These are phyloP conservation scores for Phaeodactylum tricornutum DNA, from an alignment of 108 stramenopile genomes.

Conservation along the genomic window DNA sequence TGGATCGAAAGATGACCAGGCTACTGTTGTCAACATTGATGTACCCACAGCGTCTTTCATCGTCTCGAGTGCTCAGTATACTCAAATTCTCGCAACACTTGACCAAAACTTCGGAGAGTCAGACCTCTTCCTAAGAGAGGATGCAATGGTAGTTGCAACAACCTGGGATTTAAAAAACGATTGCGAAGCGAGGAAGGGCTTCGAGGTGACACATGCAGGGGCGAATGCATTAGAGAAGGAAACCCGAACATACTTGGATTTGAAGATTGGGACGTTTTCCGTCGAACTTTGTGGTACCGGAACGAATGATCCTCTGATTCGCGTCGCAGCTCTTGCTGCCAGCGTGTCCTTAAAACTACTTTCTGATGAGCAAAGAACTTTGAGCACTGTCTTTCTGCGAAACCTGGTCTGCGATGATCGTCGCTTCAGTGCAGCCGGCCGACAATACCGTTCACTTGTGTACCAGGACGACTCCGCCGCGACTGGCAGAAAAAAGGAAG, in stretches of 20 bases:
- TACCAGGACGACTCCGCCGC: slow-evolving; percentile 17
- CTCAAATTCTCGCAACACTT: slow-evolving; percentile 54
- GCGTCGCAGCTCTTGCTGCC: slow-evolving; percentile 50
- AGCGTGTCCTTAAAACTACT: slow-evolving; percentile 25
- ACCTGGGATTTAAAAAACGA: not conserved
- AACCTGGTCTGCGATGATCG: slow-evolving; percentile 65
- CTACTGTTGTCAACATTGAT: slow-evolving; percentile 46
- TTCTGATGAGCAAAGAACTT: slow-evolving; percentile 38
- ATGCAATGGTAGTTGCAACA: slow-evolving; percentile 1
- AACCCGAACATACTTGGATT: slow-evolving; percentile 40
- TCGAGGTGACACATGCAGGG: slow-evolving; percentile 54
- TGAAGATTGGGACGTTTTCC: slow-evolving; percentile 40
- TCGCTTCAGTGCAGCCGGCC: slow-evolving; percentile 19
- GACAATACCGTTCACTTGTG: slow-evolving; percentile 53
- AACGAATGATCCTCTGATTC: slow-evolving; percentile 26
- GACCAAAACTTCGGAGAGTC: slow-evolving; percentile 59
- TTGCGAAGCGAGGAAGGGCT: slow-evolving; percentile 5
- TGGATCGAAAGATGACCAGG: slow-evolving; percentile 53
- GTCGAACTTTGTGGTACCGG: slow-evolving; percentile 34
- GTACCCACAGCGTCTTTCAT: slow-evolving; percentile 47
- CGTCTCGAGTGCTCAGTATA: slow-evolving; percentile 48
- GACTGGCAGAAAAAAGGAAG: no score
- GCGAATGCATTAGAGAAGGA: slow-evolving; percentile 30
- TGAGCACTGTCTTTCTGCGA: slow-evolving; percentile 33
- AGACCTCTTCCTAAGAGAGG: slow-evolving; percentile 47